Percentiles rank a stretch among this genome's conserved stretches.
These are phyloP conservation scores for Daldinia childiae DNA, from an alignment of 495 filamentous ascomycete species.

Conservation along the genomic window DNA sequence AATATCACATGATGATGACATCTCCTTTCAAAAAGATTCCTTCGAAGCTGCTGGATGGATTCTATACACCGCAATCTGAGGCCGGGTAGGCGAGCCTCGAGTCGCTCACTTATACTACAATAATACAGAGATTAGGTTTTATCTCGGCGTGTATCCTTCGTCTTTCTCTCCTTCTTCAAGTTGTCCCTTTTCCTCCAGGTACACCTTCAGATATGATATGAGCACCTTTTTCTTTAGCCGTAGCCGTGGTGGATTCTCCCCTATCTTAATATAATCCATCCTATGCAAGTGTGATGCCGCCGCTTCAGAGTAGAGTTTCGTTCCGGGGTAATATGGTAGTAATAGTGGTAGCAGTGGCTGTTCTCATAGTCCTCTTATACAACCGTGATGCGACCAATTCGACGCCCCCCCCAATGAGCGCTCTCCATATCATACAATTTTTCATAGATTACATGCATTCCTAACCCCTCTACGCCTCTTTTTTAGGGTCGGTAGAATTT, in stretches of 20 bases:
- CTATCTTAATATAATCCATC: constrained; percentile 16
- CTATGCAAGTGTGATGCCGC: constrained; percentile 26
- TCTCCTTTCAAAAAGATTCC: neutral
- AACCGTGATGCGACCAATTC: constrained; percentile 21
- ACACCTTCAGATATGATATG: constrained; percentile 4
- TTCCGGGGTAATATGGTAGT: constrained; percentile 8
- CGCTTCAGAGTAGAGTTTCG: constrained; percentile 37
- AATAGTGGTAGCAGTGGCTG: neutral
- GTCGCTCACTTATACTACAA: constrained; percentile 40
- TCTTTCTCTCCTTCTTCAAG: neutral
- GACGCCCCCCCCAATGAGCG: constrained; percentile 6
- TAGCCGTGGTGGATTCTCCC: neutral
- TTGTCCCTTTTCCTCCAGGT: neutral
- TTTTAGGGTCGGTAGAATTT: constrained; percentile 9
- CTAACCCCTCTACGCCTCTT: constrained; percentile 6
- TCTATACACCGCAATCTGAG: constrained; percentile 26
- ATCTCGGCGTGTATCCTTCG: constrained; percentile 17
- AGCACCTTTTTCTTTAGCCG: constrained; percentile 26
- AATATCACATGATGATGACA: neutral
- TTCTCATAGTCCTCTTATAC: constrained; percentile 16
- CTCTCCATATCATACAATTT: constrained; percentile 34
- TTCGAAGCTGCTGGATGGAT: constrained; percentile 7
- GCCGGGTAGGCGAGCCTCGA: constrained; percentile 13
- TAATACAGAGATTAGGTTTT: constrained; percentile 46
- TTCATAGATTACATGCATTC: constrained; percentile 10